phyloP scores from a whole-genome alignment of 441 rosid genomes.

The Corymbia calophylla region DNA sequence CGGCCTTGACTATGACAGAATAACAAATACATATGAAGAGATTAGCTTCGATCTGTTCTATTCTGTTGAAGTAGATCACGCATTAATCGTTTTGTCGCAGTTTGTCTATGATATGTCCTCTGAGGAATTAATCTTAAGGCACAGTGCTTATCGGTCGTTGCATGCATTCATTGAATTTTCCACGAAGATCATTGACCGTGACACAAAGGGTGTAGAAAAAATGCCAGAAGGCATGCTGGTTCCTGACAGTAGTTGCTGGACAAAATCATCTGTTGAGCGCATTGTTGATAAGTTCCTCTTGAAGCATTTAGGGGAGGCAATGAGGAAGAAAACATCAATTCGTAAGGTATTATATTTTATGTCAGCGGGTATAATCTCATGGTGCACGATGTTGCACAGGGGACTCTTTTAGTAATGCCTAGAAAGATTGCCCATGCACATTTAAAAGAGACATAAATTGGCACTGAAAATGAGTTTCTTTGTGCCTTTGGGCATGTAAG shows the following conservation, averaged over 20 bases:
- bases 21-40: constrained; percentile 62
- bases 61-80: constrained; percentile 47
- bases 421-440: neutral
- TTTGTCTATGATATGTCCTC: constrained; percentile 75
- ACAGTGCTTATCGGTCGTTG: constrained; percentile 66
- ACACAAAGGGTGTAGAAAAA: constrained; percentile 14
- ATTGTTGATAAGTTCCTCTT: constrained; percentile 58
- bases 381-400: neutral
- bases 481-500: neutral
- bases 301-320: constrained; percentile 65
- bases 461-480: neutral
- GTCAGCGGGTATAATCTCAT: neutral
- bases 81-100: constrained; percentile 70
- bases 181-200: constrained; percentile 35
- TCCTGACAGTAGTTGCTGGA: constrained; percentile 45
- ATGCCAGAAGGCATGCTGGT: constrained; percentile 19
- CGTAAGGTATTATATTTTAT: constrained; percentile 46
- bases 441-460: neutral
- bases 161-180: constrained; percentile 75
- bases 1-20: constrained; percentile 78
- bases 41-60: constrained; percentile 47
- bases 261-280: constrained; percentile 34
- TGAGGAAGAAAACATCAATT: constrained; percentile 48
- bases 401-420: neutral
- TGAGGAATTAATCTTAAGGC: constrained; percentile 65